Conservation (phyloP, 176 grass and related monocot genomes). For the Aegilops bicornis region DNA sequence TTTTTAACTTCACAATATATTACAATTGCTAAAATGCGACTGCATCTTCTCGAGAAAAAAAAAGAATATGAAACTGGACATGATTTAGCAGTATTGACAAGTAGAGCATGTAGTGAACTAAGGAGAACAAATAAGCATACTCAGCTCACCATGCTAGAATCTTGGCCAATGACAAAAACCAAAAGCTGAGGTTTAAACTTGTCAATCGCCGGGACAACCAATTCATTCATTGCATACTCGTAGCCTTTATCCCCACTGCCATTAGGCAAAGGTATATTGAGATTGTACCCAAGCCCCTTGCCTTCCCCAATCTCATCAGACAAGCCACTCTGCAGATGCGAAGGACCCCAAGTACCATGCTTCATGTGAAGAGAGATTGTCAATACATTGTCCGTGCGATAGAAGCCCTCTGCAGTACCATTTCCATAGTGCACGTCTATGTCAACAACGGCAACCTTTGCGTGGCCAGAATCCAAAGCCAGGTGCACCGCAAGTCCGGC, state of each 20-base stretch:
- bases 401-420: conserved; percentile 86
- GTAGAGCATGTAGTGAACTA: neutral
- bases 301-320: conserved; percentile 74
- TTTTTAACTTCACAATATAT: neutral
- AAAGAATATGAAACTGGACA: neutral
- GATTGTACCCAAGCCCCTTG: conserved; percentile 77
- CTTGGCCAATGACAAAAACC: conserved; percentile 77
- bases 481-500: conserved; percentile 72
- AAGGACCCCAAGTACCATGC: conserved; percentile 85
- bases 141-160: conserved; percentile 81
- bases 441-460: conserved; percentile 62
- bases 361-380: conserved; percentile 89
- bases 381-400: conserved; percentile 51
- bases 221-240: conserved; percentile 63
- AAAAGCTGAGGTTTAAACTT: conserved; percentile 73
- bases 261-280: conserved; percentile 95
- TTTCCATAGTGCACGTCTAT: conserved; percentile 93
- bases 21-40: neutral
- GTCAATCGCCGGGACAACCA: conserved; percentile 70
- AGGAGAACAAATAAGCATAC: neutral
- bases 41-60: neutral
- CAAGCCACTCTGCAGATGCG: conserved; percentile 65
- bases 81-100: neutral
- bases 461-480: conserved; percentile 59
- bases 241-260: conserved; percentile 87